phyloP scores from a whole-genome alignment of 164 flowering plant genomes.

The Aristolochia californica region DNA sequence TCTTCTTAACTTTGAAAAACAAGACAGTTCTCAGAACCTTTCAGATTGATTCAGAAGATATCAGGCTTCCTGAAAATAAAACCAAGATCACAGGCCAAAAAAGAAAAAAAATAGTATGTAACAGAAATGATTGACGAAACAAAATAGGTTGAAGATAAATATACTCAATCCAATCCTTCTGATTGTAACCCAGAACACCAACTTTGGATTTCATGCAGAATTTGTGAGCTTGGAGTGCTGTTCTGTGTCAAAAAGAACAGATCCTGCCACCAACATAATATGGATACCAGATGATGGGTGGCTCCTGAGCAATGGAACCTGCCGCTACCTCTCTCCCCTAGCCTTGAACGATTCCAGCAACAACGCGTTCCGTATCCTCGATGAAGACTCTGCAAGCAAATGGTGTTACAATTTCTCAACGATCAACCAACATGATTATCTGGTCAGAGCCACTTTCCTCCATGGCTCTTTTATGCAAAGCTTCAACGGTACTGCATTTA shows the following conservation, averaged over 20 bases:
- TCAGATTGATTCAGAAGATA: too few relatives aligned
- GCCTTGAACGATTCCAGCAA: constrained; percentile 9
- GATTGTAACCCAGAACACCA: too few relatives aligned
- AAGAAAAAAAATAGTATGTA: too few relatives aligned
- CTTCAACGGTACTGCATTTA: constrained; percentile 11
- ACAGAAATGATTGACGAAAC: too few relatives aligned
- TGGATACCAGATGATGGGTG: constrained; percentile 37
- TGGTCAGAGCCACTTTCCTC: constrained; percentile 46
- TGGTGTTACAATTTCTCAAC: constrained; percentile 52
- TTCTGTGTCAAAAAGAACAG: constrained; percentile 27
- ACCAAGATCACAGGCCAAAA: too few relatives aligned
- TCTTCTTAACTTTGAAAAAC: too few relatives aligned
- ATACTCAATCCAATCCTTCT: too few relatives aligned
- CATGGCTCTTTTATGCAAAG: constrained; percentile 10
- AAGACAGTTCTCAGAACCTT: too few relatives aligned
- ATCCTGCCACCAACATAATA: constrained; percentile 19
- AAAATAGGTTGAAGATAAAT: too few relatives aligned
- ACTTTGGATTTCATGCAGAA: constrained; percentile 24
- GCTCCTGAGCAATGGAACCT: constrained; percentile 19
- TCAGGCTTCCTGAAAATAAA: too few relatives aligned
- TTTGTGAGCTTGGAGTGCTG: constrained; percentile 55
- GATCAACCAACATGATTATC: constrained; percentile 23
- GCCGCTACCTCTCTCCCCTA: constrained; percentile 15
- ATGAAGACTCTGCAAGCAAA: constrained; percentile 17
- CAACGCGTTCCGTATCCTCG: constrained; percentile 20